These are phyloP conservation scores for Hypoxylon sp. DNA, from an alignment of 2,329 filamentous ascomycete genomes.

Conservation along the genomic window DNA sequence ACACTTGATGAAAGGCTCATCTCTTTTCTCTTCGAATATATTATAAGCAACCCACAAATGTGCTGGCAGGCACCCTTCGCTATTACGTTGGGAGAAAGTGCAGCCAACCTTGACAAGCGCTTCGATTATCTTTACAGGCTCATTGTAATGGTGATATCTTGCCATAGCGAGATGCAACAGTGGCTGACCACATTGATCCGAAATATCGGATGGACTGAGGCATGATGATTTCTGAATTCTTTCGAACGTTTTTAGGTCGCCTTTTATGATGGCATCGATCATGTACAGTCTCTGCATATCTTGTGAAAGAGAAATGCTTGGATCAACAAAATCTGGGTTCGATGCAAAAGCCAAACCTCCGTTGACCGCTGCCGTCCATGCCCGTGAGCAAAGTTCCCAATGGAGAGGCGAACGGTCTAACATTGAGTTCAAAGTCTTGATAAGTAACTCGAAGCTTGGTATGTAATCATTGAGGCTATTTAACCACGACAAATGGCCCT, in stretches of 20 bases:
- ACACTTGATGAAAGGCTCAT: not conserved
- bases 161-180: not conserved
- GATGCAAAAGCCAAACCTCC: not conserved
- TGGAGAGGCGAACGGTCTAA: constrained; percentile 12
- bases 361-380: constrained; percentile 1
- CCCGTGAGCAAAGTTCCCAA: constrained; percentile 5
- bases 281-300: constrained; percentile 5
- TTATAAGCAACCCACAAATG: not conserved
- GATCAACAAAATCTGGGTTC: constrained; percentile 7
- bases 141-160: not conserved
- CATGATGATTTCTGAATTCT: not conserved
- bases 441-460: not conserved
- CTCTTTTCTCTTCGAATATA: not conserved
- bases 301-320: constrained; percentile 9
- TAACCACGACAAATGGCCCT: no score
- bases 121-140: not conserved
- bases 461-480: no score
- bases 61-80: not conserved
- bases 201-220: constrained; percentile 1
- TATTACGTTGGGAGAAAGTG: constrained; percentile 1
- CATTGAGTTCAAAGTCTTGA: constrained; percentile 15
- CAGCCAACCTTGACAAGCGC: constrained; percentile 8
- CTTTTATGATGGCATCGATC: not conserved
- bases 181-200: not conserved
- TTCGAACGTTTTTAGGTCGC: not conserved